Conservation (phyloP, 2,329 filamentous ascomycete genomes). For the Sclerotinia glacialis region DNA sequence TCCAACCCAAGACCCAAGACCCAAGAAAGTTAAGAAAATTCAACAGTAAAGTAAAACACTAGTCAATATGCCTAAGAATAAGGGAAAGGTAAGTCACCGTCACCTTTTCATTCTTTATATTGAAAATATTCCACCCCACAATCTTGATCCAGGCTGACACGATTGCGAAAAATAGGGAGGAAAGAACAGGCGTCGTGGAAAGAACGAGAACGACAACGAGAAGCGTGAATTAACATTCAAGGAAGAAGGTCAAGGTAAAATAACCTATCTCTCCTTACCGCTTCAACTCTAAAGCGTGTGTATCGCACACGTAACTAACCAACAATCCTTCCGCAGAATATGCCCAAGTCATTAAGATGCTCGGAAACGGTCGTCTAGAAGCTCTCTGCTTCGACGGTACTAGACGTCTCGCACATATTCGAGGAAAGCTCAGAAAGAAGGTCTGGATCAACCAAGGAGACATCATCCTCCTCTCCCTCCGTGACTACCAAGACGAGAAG, state of each 20-base stretch:
- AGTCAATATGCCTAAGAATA: constrained; percentile 91
- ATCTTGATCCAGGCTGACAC: constrained; percentile 21
- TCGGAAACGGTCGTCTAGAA: constrained; percentile 90
- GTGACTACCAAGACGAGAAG: constrained; percentile 93
- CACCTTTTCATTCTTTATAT: not conserved
- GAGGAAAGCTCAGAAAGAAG: constrained; percentile 98
- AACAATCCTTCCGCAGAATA: constrained; percentile 53
- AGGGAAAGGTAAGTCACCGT: constrained; percentile 76
- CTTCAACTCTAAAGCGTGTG: constrained; percentile 43
- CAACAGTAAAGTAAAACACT: constrained; percentile 22
- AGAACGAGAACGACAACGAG: constrained; percentile 99
- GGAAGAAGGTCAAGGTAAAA: constrained; percentile 83
- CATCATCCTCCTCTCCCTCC: constrained; percentile 83
- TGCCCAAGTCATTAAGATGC: constrained; percentile 90
- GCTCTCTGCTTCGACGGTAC: constrained; percentile 90
- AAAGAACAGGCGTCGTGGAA: constrained; percentile 97
- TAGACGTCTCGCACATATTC: constrained; percentile 79
- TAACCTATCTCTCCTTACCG: constrained; percentile 7
- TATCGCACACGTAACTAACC: constrained; percentile 25
- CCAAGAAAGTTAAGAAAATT: no score
- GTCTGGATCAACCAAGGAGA: constrained; percentile 99
- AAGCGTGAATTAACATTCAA: constrained; percentile 99
- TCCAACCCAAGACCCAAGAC: constrained; percentile 3
- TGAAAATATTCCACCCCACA: constrained; percentile 1
- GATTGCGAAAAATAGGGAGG: constrained; percentile 64